A percentile compares a stretch with the other conserved stretches of the same genome.
Evolutionary conservation across 1,284 basidiomycete species (phyloP).

Genomic region (Cutaneotrichosporon mucoides): DNA sequence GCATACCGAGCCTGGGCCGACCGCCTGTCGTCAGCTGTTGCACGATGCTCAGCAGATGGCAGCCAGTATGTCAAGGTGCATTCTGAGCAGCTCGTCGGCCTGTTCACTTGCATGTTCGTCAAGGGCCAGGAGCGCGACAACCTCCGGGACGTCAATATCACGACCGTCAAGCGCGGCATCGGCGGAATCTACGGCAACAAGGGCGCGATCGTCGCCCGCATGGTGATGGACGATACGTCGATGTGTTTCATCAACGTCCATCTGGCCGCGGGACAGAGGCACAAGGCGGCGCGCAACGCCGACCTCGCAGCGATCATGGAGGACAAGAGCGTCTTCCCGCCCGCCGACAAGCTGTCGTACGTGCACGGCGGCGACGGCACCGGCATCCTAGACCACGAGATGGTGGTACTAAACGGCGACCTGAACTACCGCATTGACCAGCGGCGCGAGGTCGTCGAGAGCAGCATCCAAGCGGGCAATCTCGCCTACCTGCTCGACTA

Average conservation of each 20-base stretch:
- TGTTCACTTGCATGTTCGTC: constrained; percentile 85
- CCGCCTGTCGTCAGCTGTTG: constrained; percentile 62
- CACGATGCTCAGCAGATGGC: constrained; percentile 62
- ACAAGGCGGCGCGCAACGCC: constrained; percentile 74
- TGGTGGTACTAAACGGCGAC: constrained; percentile 74
- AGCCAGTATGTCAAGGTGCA: constrained; percentile 71
- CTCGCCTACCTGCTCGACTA: constrained; percentile 63
- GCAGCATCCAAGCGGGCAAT: constrained; percentile 64
- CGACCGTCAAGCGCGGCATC: constrained; percentile 82
- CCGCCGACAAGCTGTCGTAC: constrained; percentile 61
- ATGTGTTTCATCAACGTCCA: constrained; percentile 95
- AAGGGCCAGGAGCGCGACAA: constrained; percentile 45
- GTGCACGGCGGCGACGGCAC: constrained; percentile 88
- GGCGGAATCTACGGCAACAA: constrained; percentile 93
- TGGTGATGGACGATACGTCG: constrained; percentile 85
- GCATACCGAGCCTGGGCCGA: constrained; percentile 87
- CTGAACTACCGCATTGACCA: constrained; percentile 83
- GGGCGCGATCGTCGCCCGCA: constrained; percentile 87
- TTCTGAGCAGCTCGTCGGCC: constrained; percentile 83
- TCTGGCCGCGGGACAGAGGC: constrained; percentile 86
- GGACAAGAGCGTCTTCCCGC: constrained; percentile 66
- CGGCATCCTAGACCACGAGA: constrained; percentile 91
- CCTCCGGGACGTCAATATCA: constrained; percentile 68
- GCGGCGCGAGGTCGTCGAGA: constrained; percentile 72
- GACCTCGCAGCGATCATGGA: constrained; percentile 83